These are phyloP conservation scores for Terana coerulea DNA, from an alignment of 768 basidiomycete genomes.

Conservation along the genomic window DNA sequence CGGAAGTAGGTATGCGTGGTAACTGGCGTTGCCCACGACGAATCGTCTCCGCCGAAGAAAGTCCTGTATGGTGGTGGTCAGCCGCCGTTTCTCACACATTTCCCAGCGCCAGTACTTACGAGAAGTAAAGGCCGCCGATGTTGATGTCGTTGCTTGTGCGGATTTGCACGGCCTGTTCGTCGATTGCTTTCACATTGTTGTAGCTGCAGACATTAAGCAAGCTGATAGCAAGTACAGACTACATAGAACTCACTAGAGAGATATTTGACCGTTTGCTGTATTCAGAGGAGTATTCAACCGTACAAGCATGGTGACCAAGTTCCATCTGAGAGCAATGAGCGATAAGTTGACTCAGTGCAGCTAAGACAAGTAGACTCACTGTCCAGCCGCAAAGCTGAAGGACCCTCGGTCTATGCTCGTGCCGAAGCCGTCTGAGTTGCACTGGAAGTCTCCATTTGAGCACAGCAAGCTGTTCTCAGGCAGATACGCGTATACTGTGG, in stretches of 20 bases:
- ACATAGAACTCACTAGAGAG: conserved; percentile 54
- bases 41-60: conserved; percentile 79
- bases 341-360: background rate
- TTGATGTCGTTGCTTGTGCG: conserved; percentile 49
- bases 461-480: conserved; percentile 62
- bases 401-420: conserved; percentile 68
- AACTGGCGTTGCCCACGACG: conserved; percentile 66
- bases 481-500: conserved; percentile 76
- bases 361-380: conserved; percentile 40
- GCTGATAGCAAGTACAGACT: background rate
- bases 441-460: conserved; percentile 47
- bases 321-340: conserved; percentile 48
- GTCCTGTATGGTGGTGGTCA: conserved; percentile 41
- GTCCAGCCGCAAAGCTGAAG: conserved; percentile 57
- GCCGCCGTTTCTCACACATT: conserved; percentile 1
- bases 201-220: conserved; percentile 38
- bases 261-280: conserved; percentile 70
- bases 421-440: conserved; percentile 69
- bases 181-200: conserved; percentile 62
- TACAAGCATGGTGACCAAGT: conserved; percentile 68
- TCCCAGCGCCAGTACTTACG: conserved; percentile 41
- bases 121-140: conserved; percentile 75
- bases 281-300: conserved; percentile 67
- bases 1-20: conserved; percentile 74
- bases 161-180: conserved; percentile 60